Percentiles rank a stretch among this genome's conserved stretches.
phyloP scores from a whole-genome alignment of 139 green algal genomes.

The Chlorella sp. region DNA sequence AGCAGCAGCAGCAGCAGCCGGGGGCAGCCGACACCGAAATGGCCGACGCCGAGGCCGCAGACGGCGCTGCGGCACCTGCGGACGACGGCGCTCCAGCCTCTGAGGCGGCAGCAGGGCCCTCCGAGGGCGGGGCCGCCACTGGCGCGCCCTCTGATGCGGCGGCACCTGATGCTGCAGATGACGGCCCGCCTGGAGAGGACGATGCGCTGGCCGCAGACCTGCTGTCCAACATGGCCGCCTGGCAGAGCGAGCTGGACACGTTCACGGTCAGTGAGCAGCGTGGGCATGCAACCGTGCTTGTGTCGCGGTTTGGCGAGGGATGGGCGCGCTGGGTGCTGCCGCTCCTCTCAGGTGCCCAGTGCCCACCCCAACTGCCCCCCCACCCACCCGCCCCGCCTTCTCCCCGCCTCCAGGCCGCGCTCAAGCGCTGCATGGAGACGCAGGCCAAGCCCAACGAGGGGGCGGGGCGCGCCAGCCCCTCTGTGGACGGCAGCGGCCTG shows the following conservation, averaged over 20 bases:
- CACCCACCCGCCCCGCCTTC: too few species aligned
- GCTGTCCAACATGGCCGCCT: conserved; percentile 33
- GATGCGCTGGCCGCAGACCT: conserved; percentile 26
- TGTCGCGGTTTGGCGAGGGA: too few species aligned
- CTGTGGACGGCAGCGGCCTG: not conserved
- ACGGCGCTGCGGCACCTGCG: not conserved
- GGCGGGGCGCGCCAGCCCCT: not conserved
- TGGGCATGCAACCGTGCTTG: too few species aligned
- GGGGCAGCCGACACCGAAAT: not conserved
- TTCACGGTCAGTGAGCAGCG: not conserved
- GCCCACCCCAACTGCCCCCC: too few species aligned
- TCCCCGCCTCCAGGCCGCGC: not conserved
- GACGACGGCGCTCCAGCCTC: not conserved
- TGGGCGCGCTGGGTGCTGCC: too few species aligned
- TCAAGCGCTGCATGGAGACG: conserved; percentile 19
- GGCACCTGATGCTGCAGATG: not conserved
- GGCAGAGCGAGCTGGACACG: conserved; percentile 21
- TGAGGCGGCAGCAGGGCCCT: not conserved
- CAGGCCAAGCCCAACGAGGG: not conserved
- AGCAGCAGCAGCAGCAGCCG: not conserved
- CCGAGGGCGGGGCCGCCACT: not conserved
- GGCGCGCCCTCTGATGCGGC: not conserved
- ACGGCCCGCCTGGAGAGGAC: not conserved
- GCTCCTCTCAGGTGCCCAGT: too few species aligned
- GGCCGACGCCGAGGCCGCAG: too few species aligned